These are phyloP conservation scores for Aspergillus alliaceus DNA, from an alignment of 2,329 filamentous ascomycete species.

Conservation along the genomic window DNA sequence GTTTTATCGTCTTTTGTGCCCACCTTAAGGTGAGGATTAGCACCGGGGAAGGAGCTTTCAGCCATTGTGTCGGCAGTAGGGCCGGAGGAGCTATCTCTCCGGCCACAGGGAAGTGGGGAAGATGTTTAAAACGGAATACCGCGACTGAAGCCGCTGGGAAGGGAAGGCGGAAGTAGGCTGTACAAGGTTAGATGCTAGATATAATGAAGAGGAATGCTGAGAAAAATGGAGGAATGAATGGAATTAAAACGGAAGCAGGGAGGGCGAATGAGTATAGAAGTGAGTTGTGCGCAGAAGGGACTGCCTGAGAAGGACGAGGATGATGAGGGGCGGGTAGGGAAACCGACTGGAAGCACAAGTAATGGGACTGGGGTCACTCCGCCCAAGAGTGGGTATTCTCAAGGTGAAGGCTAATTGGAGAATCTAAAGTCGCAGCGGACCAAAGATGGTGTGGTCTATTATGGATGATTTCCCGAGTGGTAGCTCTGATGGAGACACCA, in stretches of 20 bases:
- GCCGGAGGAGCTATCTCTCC: constrained; percentile 31
- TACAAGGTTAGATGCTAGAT: constrained; percentile 55
- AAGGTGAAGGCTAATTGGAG: constrained; percentile 25
- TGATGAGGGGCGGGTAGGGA: constrained; percentile 23
- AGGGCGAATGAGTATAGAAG: constrained; percentile 1
- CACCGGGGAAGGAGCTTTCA: constrained; percentile 70
- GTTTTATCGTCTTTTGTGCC: constrained; percentile 63
- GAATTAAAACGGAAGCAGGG: background rate
- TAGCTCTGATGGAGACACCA: background rate
- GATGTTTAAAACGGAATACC: constrained; percentile 56
- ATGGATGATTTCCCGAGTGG: background rate
- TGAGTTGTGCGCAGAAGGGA: constrained; percentile 1
- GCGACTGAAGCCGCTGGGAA: constrained; percentile 56
- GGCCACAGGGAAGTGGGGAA: constrained; percentile 24
- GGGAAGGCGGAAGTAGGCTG: constrained; percentile 63
- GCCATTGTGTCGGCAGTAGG: constrained; percentile 57
- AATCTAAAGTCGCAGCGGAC: constrained; percentile 15
- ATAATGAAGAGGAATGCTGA: constrained; percentile 12
- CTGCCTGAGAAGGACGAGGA: constrained; percentile 13
- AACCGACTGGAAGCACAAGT: constrained; percentile 15
- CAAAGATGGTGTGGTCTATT: constrained; percentile 13
- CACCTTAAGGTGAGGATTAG: constrained; percentile 79
- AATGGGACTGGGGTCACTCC: constrained; percentile 13
- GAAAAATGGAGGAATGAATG: background rate
- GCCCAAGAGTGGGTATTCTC: constrained; percentile 23